phyloP scores from a whole-genome alignment of 1,139 yeast species.

The Pichia sp. region DNA sequence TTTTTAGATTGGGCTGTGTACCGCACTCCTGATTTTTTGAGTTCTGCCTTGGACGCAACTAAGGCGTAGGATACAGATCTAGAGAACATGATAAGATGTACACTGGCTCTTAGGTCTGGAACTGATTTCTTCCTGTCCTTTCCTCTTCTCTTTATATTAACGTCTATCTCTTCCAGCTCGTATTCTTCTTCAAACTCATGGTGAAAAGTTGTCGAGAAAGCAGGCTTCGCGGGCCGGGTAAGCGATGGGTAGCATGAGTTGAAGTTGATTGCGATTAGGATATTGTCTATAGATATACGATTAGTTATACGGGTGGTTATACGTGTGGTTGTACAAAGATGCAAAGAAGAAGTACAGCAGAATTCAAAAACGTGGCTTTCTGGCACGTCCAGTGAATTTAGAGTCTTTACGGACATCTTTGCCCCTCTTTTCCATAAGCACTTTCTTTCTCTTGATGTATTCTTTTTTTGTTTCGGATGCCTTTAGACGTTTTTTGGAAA shows the following conservation, averaged over 20 bases:
- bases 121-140: background rate
- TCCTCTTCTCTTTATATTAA: no score
- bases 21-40: conserved; percentile 22
- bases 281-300: background rate
- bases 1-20: conserved; percentile 30
- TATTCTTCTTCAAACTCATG: background rate
- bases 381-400: conserved; percentile 87
- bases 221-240: no score
- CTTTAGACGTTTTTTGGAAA: conserved; percentile 48
- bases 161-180: no score
- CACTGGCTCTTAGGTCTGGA: no score
- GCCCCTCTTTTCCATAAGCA: conserved; percentile 86
- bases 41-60: conserved; percentile 17
- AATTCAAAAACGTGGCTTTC: conserved; percentile 70
- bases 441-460: conserved; percentile 86
- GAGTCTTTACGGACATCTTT: conserved; percentile 84
- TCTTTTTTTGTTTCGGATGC: conserved; percentile 71
- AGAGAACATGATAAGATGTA: conserved; percentile 20
- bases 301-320: background rate
- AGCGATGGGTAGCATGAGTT: no score
- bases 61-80: conserved; percentile 17
- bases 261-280: background rate
- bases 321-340: background rate
- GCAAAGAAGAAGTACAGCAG: background rate
- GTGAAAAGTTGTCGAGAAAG: no score